Conservation (phyloP, 139 green algal genomes). For the Dunaliella sp. region DNA sequence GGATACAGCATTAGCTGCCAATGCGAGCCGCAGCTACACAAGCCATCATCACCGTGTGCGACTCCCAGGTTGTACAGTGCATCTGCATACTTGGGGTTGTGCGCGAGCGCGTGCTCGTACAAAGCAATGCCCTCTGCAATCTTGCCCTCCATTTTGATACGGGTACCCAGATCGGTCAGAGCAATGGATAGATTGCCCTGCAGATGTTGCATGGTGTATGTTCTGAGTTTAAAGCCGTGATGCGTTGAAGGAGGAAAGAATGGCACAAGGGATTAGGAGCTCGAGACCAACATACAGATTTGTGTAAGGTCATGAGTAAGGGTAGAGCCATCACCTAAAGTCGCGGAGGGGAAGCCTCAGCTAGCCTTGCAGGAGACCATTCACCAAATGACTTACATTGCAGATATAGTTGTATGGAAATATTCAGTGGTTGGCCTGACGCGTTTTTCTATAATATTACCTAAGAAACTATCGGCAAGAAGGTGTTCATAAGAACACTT, state of each 20-base stretch:
- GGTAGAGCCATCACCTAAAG: too few species aligned
- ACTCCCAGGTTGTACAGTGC: constrained; percentile 97
- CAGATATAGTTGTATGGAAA: too few species aligned
- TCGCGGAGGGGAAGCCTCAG: too few species aligned
- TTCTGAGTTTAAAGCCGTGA: background rate
- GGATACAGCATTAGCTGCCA: too few species aligned
- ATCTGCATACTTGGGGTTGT: constrained; percentile 66
- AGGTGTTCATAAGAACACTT: too few species aligned
- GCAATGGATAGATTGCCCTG: constrained; percentile 83
- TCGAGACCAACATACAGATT: background rate
- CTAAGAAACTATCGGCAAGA: too few species aligned
- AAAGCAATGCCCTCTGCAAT: constrained; percentile 44
- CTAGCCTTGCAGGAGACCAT: too few species aligned
- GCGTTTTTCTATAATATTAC: too few species aligned
- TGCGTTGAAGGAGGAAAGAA: too few species aligned
- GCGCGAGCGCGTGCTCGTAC: constrained; percentile 70
- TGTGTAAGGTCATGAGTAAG: background rate
- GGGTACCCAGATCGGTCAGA: constrained; percentile 72
- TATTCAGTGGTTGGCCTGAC: too few species aligned
- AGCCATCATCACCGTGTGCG: constrained; percentile 64
- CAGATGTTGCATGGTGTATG: background rate
- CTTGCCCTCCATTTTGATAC: constrained; percentile 52
- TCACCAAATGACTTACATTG: too few species aligned
- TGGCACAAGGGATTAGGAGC: background rate
- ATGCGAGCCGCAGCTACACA: too few species aligned